Base-by-base conservation (phyloP, 176 grass and related monocot genomes). In the Cenchrus purpureus region DNA sequence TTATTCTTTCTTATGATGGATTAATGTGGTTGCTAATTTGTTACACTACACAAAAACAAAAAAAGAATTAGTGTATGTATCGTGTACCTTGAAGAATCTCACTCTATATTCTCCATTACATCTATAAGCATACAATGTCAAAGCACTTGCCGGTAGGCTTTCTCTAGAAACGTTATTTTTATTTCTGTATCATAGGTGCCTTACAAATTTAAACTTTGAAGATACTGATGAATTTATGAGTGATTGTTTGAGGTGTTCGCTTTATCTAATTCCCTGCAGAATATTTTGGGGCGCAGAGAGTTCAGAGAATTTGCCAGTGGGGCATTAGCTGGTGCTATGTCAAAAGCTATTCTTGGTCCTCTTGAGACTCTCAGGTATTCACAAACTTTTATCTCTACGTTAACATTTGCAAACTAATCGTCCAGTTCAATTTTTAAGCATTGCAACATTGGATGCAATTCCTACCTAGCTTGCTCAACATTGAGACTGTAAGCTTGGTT, bases 281-380 rank as follows among this genome's bases (percentile, higher is more conserved):
- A 77, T 53, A 91, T 95, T 65, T 79, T 91, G n/a, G 64, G 74
- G 74, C 65, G 64, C 57, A 91, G 93, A 88, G 93, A 88, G 77
- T 61, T 86, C 56, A 90, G 87, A 80, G 94, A 98, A 82, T 90
- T 98, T 79, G 71, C 92, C 6, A 98, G 95, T 57, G 91, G 95
- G 45, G 95, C 93, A 7, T 86, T 98, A 73, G 89, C 93, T 74
- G 95, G 95, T 77, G 93, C 95, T 57, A 98, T 92, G 91, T 85
- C 95, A 56, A 98, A 98, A 89, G 93, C 92, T 78, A 73, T 98
- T 83, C 91, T 98, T 68, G 92, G 92, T 11, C 95, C 95, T 31
- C 83, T 98, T 8, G 95, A 98, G 77, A 98, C 95, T 51, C 67
- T 98, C 74, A 92, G 91, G 94, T 96, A 62, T 25, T 66, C 55